Evolutionary conservation across 495 filamentous ascomycete genomes (phyloP).

Genomic region (Mycothermus thermophilus): DNA sequence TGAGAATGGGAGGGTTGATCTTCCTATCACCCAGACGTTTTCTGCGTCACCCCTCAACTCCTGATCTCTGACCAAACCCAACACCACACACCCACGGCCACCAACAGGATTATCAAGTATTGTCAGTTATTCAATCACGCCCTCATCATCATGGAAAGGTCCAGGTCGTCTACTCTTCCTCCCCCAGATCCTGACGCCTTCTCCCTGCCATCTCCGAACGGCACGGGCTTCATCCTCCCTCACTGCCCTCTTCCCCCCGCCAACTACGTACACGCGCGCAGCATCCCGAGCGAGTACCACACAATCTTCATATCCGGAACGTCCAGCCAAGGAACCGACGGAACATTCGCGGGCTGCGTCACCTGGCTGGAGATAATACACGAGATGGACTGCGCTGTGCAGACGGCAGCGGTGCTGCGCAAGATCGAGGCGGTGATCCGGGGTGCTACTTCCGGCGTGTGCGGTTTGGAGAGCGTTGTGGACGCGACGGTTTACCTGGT

Average conservation of each 20-base stretch:
- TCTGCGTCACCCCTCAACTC: too few relatives aligned
- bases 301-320: slow-evolving; percentile 19
- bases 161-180: background rate
- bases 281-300: slow-evolving; percentile 9
- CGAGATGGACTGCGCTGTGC: slow-evolving; percentile 12
- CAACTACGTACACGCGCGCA: slow-evolving; percentile 19
- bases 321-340: slow-evolving; percentile 15
- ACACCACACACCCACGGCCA: too few relatives aligned
- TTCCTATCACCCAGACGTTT: too few relatives aligned
- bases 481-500: slow-evolving; percentile 18
- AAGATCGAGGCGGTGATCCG: slow-evolving; percentile 17
- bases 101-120: too few relatives aligned
- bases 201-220: slow-evolving; percentile 9
- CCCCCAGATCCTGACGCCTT: background rate
- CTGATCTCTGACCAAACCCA: too few relatives aligned
- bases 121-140: too few relatives aligned
- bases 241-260: slow-evolving; percentile 13
- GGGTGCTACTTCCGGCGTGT: slow-evolving; percentile 9
- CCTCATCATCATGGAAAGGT: too few relatives aligned
- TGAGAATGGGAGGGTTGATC: too few relatives aligned
- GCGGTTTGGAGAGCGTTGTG: slow-evolving; percentile 13
- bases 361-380: slow-evolving; percentile 5
- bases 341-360: slow-evolving; percentile 15
- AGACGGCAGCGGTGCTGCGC: slow-evolving; percentile 15
- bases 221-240: slow-evolving; percentile 13